Evolutionary conservation across 306 rosid genomes (phyloP).

Genomic region (Canavalia ensiformis): DNA sequence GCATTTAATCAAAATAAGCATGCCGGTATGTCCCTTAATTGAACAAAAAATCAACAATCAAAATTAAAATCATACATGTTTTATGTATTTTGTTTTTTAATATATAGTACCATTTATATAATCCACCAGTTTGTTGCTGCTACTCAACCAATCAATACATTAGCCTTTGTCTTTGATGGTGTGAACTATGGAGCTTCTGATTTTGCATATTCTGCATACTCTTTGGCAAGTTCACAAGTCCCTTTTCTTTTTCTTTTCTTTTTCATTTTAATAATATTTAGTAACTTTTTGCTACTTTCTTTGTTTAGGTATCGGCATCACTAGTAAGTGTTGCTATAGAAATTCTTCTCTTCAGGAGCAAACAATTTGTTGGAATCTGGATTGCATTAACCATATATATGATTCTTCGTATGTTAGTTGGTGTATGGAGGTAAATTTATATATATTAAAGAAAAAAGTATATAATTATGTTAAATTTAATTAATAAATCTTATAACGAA

Average conservation of each 20-base stretch:
- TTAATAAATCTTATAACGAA: too few relatives aligned
- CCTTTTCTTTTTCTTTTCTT: background rate
- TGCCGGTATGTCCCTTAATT: slow-evolving; percentile 61
- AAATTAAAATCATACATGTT: background rate
- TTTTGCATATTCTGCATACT: slow-evolving; percentile 87
- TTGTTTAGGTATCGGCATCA: slow-evolving; percentile 71
- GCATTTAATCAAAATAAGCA: slow-evolving; percentile 67
- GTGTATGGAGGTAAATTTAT: slow-evolving; percentile 78
- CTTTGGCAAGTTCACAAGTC: slow-evolving; percentile 62
- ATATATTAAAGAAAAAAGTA: too few relatives aligned
- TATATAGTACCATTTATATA: background rate
- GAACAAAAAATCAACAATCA: background rate
- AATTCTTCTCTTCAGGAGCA: slow-evolving; percentile 59
- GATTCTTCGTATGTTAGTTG: slow-evolving; percentile 76
- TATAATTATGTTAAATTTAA: too few relatives aligned
- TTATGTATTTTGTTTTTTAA: background rate
- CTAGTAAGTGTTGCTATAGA: slow-evolving; percentile 62
- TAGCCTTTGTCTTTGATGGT: slow-evolving; percentile 95
- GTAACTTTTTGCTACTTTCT: background rate
- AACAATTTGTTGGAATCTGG: slow-evolving; percentile 88
- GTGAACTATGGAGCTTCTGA: slow-evolving; percentile 95
- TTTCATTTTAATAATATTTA: background rate
- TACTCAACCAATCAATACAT: slow-evolving; percentile 87
- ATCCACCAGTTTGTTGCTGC: slow-evolving; percentile 84
- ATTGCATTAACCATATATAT: slow-evolving; percentile 84